Conservation (phyloP, 2,329 filamentous ascomycete species). For the Neonectria ditissima region DNA sequence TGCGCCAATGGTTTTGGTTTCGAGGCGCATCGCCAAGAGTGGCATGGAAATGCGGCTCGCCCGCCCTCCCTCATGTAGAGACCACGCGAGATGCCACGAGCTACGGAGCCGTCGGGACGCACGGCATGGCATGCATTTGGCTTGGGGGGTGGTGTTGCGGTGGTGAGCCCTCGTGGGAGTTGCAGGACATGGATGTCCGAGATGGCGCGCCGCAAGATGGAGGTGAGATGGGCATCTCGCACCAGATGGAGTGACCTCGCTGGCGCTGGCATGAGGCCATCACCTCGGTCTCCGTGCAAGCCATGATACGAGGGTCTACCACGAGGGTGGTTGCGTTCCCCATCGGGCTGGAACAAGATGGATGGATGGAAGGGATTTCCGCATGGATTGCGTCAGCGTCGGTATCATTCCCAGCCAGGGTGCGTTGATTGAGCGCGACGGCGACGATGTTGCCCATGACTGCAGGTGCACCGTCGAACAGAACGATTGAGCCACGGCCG, state of each 20-base stretch:
- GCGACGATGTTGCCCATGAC: neutral
- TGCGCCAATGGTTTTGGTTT: slow-evolving; percentile 10
- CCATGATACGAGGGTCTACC: slow-evolving; percentile 34
- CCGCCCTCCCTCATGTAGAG: slow-evolving; percentile 11
- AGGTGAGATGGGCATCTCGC: slow-evolving; percentile 20
- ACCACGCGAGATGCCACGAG: slow-evolving; percentile 22
- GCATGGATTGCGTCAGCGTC: slow-evolving; percentile 26
- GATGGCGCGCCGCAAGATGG: slow-evolving; percentile 16
- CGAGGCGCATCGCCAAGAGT: slow-evolving; percentile 1
- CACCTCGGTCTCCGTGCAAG: slow-evolving; percentile 21
- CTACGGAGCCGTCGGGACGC: slow-evolving; percentile 16
- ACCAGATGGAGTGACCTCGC: slow-evolving; percentile 20
- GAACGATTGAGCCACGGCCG: neutral
- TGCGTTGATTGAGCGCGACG: neutral
- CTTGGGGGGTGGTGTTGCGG: slow-evolving; percentile 2
- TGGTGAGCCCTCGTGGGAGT: slow-evolving; percentile 18
- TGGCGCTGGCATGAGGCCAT: slow-evolving; percentile 32
- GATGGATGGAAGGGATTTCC: slow-evolving; percentile 5
- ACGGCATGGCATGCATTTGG: slow-evolving; percentile 25
- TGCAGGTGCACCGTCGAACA: slow-evolving; percentile 5
- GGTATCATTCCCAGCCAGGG: slow-evolving; percentile 12
- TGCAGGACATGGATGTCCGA: slow-evolving; percentile 5
- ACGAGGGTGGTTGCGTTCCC: slow-evolving; percentile 11
- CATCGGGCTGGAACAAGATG: neutral
- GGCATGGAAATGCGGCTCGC: slow-evolving; percentile 2